These are phyloP conservation scores for Fusarium musae DNA, from an alignment of 2,329 filamentous ascomycete species.

Conservation along the genomic window DNA sequence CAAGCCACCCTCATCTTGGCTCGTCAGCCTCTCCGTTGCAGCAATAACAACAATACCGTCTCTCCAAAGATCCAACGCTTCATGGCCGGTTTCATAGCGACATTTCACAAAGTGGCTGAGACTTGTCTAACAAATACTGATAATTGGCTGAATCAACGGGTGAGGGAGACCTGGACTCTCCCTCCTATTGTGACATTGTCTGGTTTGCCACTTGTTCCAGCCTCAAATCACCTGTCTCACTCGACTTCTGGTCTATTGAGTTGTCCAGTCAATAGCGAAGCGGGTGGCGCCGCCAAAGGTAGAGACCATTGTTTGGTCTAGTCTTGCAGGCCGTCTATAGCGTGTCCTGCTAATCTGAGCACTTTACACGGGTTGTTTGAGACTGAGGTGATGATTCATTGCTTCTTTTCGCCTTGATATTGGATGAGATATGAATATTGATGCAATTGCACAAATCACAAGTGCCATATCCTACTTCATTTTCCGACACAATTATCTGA, in stretches of 20 bases:
- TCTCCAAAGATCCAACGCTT: background rate
- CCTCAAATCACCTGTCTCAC: background rate
- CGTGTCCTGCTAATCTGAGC: background rate
- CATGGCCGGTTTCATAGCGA: constrained; percentile 14
- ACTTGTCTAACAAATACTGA: background rate
- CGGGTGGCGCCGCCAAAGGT: constrained; percentile 16
- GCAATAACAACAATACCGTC: too few species aligned
- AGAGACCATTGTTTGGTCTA: constrained; percentile 4
- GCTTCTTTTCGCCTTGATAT: background rate
- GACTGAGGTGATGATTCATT: background rate
- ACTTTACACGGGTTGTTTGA: background rate
- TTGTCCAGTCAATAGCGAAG: constrained; percentile 2
- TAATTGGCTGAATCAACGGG: constrained; percentile 14
- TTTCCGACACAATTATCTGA: background rate
- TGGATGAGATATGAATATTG: background rate
- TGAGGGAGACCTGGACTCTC: background rate
- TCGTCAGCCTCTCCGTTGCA: background rate
- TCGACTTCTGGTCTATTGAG: background rate
- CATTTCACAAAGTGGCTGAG: constrained; percentile 4
- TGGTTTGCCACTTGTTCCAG: background rate
- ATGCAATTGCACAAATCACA: background rate
- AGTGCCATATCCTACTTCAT: background rate
- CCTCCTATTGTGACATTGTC: background rate
- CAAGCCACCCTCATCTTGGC: background rate
- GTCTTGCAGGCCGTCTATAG: background rate